A percentile compares a stretch with the other conserved stretches of the same genome.
phyloP scores from a whole-genome alignment of 2,329 filamentous ascomycete genomes.

The Beauveria sp. region DNA sequence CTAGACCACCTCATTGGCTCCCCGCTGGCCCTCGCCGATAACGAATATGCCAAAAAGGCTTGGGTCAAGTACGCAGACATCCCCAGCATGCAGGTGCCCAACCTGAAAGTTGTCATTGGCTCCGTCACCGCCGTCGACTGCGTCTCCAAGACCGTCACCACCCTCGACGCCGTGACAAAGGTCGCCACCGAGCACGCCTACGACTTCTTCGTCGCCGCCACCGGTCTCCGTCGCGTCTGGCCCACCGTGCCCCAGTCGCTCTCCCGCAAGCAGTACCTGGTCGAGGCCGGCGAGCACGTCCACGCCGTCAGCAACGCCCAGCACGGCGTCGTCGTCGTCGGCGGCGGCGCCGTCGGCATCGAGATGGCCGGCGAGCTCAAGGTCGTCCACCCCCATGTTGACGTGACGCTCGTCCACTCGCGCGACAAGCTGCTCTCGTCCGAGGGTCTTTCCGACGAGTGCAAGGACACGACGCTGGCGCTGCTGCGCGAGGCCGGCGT shows the following conservation, averaged over 20 bases:
- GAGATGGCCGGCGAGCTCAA: slow-evolving; percentile 79
- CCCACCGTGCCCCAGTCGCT: slow-evolving; percentile 65
- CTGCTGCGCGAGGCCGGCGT: slow-evolving; percentile 57
- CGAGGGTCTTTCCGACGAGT: slow-evolving; percentile 62
- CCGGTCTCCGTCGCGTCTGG: slow-evolving; percentile 62
- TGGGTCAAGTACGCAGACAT: slow-evolving; percentile 66
- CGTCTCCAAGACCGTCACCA: slow-evolving; percentile 49
- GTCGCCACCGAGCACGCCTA: slow-evolving; percentile 43
- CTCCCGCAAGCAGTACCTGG: slow-evolving; percentile 53
- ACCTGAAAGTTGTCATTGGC: slow-evolving; percentile 59
- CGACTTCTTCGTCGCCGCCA: slow-evolving; percentile 68
- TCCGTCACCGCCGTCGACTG: slow-evolving; percentile 54
- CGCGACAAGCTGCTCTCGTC: slow-evolving; percentile 62
- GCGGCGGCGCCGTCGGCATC: slow-evolving; percentile 70
- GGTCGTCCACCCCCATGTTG: slow-evolving; percentile 51
- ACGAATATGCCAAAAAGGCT: slow-evolving; percentile 54
- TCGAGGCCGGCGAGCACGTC: slow-evolving; percentile 55
- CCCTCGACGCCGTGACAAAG: slow-evolving; percentile 41
- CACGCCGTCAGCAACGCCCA: slow-evolving; percentile 41
- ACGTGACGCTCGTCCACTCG: slow-evolving; percentile 70
- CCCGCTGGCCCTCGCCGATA: slow-evolving; percentile 61
- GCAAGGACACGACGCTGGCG: slow-evolving; percentile 54
- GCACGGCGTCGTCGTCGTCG: slow-evolving; percentile 62
- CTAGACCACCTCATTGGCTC: slow-evolving; percentile 69
- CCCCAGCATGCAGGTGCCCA: slow-evolving; percentile 54